Conservation (phyloP, 345 rosid species). For the Rhizophora apiculata region DNA sequence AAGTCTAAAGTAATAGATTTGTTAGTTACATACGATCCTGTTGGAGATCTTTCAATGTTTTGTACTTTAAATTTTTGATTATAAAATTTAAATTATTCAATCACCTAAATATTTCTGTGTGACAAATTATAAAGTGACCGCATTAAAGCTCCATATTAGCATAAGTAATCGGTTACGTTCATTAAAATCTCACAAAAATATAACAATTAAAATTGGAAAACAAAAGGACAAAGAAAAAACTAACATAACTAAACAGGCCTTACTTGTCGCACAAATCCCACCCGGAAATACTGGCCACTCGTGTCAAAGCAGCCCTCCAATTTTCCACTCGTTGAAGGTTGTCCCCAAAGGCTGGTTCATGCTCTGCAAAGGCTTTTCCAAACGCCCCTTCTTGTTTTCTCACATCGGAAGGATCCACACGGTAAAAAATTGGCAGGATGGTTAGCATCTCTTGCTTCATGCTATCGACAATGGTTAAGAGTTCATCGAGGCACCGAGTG, state of each 20-base stretch:
- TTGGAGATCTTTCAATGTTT: no score
- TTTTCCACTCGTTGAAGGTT: neutral
- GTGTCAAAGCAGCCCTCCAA: constrained; percentile 12
- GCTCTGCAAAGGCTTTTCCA: constrained; percentile 1
- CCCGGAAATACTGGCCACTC: neutral
- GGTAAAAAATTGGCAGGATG: constrained; percentile 15
- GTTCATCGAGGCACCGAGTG: constrained; percentile 16
- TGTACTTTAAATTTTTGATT: no score
- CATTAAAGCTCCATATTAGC: no score
- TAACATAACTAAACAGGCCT: neutral
- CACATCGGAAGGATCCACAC: constrained; percentile 10
- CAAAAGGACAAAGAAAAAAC: neutral
- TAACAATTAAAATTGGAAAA: neutral
- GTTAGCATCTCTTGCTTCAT: neutral
- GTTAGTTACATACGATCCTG: no score
- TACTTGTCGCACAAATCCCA: constrained; percentile 11
- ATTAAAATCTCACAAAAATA: neutral
- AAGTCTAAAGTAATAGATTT: no score
- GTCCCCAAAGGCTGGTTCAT: neutral
- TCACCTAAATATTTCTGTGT: no score
- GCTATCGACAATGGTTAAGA: neutral
- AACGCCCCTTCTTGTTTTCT: constrained; percentile 1
- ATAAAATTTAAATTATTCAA: no score
- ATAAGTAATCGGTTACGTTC: no score
- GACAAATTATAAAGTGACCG: no score